Percentiles rank a stretch among this genome's conserved stretches.
These are phyloP conservation scores for Balamuthia mandrillaris DNA, from an alignment of 208 protist species.

Conservation along the genomic window DNA sequence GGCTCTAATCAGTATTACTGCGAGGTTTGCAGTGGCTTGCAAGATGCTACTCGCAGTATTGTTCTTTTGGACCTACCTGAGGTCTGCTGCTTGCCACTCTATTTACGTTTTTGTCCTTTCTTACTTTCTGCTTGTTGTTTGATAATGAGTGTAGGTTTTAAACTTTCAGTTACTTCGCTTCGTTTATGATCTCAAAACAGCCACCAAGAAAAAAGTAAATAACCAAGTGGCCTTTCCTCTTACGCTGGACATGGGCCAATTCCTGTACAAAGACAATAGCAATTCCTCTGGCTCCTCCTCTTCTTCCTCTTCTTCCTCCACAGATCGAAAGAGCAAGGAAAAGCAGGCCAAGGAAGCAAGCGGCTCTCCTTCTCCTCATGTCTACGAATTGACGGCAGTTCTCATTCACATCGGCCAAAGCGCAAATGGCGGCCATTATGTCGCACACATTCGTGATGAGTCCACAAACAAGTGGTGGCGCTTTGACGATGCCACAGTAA, in stretches of 20 bases:
- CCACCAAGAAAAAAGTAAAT: constrained; percentile 2
- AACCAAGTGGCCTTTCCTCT: constrained; percentile 10
- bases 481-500: constrained; percentile 22
- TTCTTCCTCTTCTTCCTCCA: not conserved
- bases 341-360: constrained; percentile 29
- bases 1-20: constrained; percentile 25
- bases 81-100: not conserved
- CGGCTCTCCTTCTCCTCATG: too few species aligned
- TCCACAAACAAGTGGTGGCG: constrained; percentile 35
- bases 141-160: not conserved
- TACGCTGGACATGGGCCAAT: constrained; percentile 26
- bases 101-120: not conserved
- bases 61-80: constrained; percentile 26
- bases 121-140: not conserved
- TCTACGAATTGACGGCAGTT: constrained; percentile 14
- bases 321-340: constrained; percentile 18
- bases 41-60: constrained; percentile 24
- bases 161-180: constrained; percentile 36
- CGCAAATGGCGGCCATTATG: constrained; percentile 34
- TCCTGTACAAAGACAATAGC: not conserved
- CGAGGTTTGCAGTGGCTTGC: constrained; percentile 13
- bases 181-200: constrained; percentile 25
- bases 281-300: not conserved
- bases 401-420: constrained; percentile 15
- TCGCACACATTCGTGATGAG: constrained; percentile 30